phyloP scores from a whole-genome alignment of 192 early-diverging fungal species.

The Mortierella claussenii region DNA sequence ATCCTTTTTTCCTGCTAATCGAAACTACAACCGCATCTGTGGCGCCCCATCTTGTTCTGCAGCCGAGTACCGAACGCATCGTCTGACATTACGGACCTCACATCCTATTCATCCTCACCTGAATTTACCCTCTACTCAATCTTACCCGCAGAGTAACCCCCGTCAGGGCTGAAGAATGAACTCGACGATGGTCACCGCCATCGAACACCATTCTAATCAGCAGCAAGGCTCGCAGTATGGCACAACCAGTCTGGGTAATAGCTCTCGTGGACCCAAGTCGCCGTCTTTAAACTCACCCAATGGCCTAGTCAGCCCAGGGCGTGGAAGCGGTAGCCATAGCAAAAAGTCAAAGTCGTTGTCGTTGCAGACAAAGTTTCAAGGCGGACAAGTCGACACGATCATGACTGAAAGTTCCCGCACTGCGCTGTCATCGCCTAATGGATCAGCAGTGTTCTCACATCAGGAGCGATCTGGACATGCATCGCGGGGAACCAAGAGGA shows the following conservation, averaged over 20 bases:
- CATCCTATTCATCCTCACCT: neutral
- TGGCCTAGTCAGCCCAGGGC: conserved; percentile 18
- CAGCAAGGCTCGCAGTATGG: conserved; percentile 37
- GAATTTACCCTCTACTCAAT: neutral
- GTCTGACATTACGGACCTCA: too few relatives aligned
- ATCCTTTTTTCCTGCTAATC: too few relatives aligned
- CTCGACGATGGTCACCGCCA: conserved; percentile 52
- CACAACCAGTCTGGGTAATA: conserved; percentile 8
- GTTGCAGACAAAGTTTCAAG: conserved; percentile 36
- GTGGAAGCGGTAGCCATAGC: conserved; percentile 16
- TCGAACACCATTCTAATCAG: conserved; percentile 51
- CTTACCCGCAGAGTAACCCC: neutral
- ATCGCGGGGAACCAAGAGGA: conserved; percentile 31
- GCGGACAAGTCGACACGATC: neutral
- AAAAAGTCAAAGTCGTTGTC: conserved; percentile 35
- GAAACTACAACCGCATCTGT: too few relatives aligned
- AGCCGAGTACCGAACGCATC: too few relatives aligned
- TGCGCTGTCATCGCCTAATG: conserved; percentile 17
- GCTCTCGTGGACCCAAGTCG: conserved; percentile 23
- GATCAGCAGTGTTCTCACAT: neutral
- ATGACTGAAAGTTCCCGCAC: conserved; percentile 35
- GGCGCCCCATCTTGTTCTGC: too few relatives aligned
- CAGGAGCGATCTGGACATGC: conserved; percentile 8
- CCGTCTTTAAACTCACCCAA: conserved; percentile 26
- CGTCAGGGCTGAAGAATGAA: conserved; percentile 48